Evolutionary conservation across 768 basidiomycete genomes (phyloP).

Genomic region (Phlebiopsis gigantea): DNA sequence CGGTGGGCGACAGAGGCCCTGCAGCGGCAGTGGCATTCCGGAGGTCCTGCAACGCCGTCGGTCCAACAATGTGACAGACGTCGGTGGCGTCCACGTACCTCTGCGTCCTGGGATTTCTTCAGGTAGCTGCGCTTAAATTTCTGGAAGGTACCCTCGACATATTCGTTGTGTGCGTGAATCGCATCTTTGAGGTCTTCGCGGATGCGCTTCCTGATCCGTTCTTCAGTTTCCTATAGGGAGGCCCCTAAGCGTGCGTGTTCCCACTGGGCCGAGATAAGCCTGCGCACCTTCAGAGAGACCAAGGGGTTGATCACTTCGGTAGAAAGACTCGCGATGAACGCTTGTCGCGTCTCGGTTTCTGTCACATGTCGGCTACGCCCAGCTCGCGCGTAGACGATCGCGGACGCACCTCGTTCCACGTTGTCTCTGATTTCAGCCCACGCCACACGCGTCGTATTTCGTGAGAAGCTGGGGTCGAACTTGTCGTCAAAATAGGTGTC

Average conservation of each 20-base stretch:
- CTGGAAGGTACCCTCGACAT: conserved; percentile 73
- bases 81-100: conserved; percentile 42
- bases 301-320: conserved; percentile 72
- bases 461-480: conserved; percentile 40
- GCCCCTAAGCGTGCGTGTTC: not conserved
- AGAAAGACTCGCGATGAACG: conserved; percentile 67
- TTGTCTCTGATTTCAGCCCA: conserved; percentile 87
- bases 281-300: conserved; percentile 54
- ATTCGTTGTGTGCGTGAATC: conserved; percentile 70
- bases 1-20: conserved; percentile 28
- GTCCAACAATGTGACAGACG: not conserved
- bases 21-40: conserved; percentile 45
- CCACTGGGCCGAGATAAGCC: too few relatives aligned
- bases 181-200: conserved; percentile 88
- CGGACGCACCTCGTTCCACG: conserved; percentile 63
- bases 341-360: conserved; percentile 82
- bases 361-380: conserved; percentile 1
- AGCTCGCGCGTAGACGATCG: not conserved
- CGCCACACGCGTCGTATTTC: conserved; percentile 52
- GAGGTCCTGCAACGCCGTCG: conserved; percentile 48
- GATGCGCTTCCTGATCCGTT: conserved; percentile 85
- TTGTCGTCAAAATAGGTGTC: conserved; percentile 75
- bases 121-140: conserved; percentile 74
- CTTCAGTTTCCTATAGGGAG: conserved; percentile 70
- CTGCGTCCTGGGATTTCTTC: conserved; percentile 84